These are phyloP conservation scores for Trichomonascaceae sp. DNA, from an alignment of 1,139 yeast species.

Conservation along the genomic window DNA sequence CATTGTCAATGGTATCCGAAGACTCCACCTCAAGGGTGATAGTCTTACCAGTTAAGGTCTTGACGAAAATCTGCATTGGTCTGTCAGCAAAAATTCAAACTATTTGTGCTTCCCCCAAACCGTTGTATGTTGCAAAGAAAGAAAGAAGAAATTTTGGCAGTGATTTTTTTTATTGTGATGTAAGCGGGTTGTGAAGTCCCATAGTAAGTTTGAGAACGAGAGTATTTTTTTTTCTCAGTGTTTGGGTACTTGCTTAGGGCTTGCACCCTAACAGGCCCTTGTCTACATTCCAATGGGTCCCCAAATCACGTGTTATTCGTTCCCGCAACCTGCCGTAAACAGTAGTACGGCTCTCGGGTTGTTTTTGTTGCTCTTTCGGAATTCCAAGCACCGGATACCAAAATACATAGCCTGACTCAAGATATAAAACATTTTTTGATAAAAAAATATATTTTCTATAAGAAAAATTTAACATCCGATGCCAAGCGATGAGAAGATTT, in stretches of 20 bases:
- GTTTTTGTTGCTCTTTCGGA: neutral
- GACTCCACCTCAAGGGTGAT: constrained; percentile 99
- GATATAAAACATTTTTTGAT: neutral
- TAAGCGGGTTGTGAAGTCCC: neutral
- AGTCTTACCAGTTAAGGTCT: constrained; percentile 98
- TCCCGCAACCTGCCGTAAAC: neutral
- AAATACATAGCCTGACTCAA: neutral
- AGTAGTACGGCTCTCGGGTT: neutral
- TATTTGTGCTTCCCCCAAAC: constrained; percentile 12
- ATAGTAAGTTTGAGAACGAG: neutral
- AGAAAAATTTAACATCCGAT: neutral
- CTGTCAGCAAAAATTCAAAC: constrained; percentile 10
- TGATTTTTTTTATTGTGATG: neutral
- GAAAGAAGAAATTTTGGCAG: constrained; percentile 1
- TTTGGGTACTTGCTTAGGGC: neutral
- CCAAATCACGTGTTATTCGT: neutral
- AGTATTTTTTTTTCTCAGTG: neutral
- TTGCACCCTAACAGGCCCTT: neutral
- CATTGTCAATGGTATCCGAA: constrained; percentile 98
- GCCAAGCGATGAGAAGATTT: neutral
- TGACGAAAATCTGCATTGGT: constrained; percentile 93
- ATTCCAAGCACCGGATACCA: neutral
- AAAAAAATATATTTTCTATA: too few species aligned
- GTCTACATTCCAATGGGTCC: neutral
- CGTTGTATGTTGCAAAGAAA: constrained; percentile 2